These are phyloP conservation scores for Pseudogymnoascus sp. DNA, from an alignment of 2,329 filamentous ascomycete genomes.

Conservation along the genomic window DNA sequence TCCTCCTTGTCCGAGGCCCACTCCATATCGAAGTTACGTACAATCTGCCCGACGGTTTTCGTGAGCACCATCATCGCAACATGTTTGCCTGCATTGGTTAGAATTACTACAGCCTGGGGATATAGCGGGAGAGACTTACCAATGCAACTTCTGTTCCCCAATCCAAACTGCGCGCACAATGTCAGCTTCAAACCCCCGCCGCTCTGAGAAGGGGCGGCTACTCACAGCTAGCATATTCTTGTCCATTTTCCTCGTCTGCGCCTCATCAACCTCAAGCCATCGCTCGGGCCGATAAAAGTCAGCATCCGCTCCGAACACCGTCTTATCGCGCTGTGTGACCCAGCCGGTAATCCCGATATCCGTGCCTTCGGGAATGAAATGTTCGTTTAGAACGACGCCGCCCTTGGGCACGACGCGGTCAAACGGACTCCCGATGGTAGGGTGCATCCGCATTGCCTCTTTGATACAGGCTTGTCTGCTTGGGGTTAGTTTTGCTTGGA, in stretches of 20 bases:
- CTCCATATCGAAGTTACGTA: neutral
- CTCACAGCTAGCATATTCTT: neutral
- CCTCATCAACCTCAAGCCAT: constrained; percentile 30
- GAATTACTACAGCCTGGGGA: neutral
- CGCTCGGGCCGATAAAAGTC: constrained; percentile 35
- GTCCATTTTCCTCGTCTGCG: neutral
- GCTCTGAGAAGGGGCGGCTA: no score
- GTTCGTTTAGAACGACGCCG: constrained; percentile 10
- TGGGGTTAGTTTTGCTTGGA: neutral
- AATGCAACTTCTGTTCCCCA: neutral
- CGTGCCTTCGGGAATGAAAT: constrained; percentile 11
- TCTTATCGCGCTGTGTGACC: constrained; percentile 27
- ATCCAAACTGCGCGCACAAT: neutral
- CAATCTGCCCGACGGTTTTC: neutral
- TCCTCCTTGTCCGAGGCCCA: neutral
- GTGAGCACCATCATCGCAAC: constrained; percentile 3
- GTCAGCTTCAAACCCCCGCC: neutral
- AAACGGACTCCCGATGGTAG: constrained; percentile 2
- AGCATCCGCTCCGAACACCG: constrained; percentile 31
- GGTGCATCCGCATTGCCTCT: constrained; percentile 13
- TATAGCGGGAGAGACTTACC: neutral
- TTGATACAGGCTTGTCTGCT: constrained; percentile 12
- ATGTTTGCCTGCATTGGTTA: neutral
- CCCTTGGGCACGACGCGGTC: constrained; percentile 10
- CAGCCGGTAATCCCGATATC: constrained; percentile 6